phyloP scores from a whole-genome alignment of 2,329 filamentous ascomycete genomes.

The Alternaria brassicae region DNA sequence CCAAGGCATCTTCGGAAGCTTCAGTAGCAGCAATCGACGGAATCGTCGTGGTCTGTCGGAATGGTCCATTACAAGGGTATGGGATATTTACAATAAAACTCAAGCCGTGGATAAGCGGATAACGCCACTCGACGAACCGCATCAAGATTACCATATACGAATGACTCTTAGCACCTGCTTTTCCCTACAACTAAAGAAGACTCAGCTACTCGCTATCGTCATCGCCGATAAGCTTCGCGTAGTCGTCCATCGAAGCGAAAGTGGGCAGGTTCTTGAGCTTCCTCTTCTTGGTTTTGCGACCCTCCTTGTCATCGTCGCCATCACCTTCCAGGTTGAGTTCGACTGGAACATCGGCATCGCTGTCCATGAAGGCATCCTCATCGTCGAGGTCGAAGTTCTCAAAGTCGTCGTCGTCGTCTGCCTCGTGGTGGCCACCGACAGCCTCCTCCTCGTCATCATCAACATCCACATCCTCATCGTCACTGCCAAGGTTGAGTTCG shows the following conservation, averaged over 20 bases:
- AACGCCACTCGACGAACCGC: slow-evolving; percentile 5
- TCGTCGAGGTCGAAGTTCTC: slow-evolving; percentile 58
- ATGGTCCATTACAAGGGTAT: slow-evolving; percentile 34
- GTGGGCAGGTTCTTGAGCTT: slow-evolving; percentile 88
- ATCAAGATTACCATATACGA: background rate
- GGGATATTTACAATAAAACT: slow-evolving; percentile 43
- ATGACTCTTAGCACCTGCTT: background rate
- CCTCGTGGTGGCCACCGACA: slow-evolving; percentile 50
- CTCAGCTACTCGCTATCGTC: slow-evolving; percentile 56
- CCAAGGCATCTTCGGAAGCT: background rate
- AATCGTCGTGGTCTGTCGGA: background rate
- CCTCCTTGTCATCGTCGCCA: slow-evolving; percentile 51
- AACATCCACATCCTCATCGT: slow-evolving; percentile 57
- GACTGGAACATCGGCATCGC: slow-evolving; percentile 62
- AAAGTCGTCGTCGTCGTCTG: slow-evolving; percentile 44
- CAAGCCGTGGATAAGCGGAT: slow-evolving; percentile 17
- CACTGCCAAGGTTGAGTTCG: slow-evolving; percentile 57
- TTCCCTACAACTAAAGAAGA: background rate
- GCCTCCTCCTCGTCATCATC: slow-evolving; percentile 54
- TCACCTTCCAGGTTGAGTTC: slow-evolving; percentile 54
- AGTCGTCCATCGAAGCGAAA: slow-evolving; percentile 93
- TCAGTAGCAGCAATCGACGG: background rate
- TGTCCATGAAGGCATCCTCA: slow-evolving; percentile 62
- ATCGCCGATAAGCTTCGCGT: slow-evolving; percentile 80
- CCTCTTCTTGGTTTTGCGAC: slow-evolving; percentile 71